Conservation (phyloP, 371 early-diverging fungal species). For the Polyrhizophydium stewartii region DNA sequence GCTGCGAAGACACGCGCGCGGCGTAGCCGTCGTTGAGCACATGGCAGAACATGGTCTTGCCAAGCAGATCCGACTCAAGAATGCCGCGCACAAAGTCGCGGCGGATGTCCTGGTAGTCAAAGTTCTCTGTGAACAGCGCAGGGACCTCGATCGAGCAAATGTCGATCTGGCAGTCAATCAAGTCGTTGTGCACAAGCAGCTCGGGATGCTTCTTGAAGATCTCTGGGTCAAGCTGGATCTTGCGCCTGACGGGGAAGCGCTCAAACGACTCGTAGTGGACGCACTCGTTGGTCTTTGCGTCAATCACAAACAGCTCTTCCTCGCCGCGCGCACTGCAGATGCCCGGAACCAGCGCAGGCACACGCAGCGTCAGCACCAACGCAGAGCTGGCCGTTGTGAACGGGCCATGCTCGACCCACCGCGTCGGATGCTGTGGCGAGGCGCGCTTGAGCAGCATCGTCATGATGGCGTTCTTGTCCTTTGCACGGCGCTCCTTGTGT, state of each 20-base stretch:
- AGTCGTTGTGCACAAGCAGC: slow-evolving; percentile 76
- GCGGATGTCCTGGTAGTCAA: slow-evolving; percentile 91
- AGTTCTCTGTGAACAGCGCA: slow-evolving; percentile 94
- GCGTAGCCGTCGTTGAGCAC: slow-evolving; percentile 76
- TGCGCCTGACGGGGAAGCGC: slow-evolving; percentile 56
- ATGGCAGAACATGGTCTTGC: slow-evolving; percentile 82
- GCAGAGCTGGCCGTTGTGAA: background rate
- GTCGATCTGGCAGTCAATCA: slow-evolving; percentile 90
- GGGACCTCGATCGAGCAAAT: slow-evolving; percentile 92
- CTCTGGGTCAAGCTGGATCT: slow-evolving; percentile 25
- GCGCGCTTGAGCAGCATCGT: slow-evolving; percentile 83
- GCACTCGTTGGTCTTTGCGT: slow-evolving; percentile 71
- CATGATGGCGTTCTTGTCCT: slow-evolving; percentile 89
- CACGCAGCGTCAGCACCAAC: no score
- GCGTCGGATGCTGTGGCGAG: slow-evolving; percentile 41
- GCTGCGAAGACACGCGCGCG: slow-evolving; percentile 74
- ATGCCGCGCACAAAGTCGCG: slow-evolving; percentile 90
- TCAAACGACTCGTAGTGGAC: slow-evolving; percentile 75
- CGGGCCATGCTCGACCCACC: background rate
- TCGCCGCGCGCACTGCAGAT: slow-evolving; percentile 45
- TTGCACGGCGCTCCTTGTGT: slow-evolving; percentile 63
- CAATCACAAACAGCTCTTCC: slow-evolving; percentile 79
- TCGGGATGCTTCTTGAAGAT: slow-evolving; percentile 56
- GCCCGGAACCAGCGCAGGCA: no score
- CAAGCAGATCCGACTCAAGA: slow-evolving; percentile 82